Evolutionary conservation across 257 asterid species (phyloP).

Genomic region (Solanum tarijense): DNA sequence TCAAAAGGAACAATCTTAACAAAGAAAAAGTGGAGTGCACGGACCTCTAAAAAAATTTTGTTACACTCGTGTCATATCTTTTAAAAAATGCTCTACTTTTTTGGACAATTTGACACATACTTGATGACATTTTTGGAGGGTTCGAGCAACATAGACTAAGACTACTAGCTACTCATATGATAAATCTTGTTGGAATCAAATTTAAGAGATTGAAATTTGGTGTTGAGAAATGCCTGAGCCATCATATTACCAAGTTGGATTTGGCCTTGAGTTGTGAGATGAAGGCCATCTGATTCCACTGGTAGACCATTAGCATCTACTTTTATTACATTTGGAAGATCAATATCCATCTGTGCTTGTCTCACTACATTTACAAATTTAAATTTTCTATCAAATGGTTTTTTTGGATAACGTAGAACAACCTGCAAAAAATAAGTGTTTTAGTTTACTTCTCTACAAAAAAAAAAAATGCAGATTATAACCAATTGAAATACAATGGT

Average conservation of each 20-base stretch:
- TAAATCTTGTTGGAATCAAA: background rate
- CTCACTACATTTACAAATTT: background rate
- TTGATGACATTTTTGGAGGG: background rate
- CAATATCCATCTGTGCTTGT: background rate
- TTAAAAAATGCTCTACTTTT: background rate
- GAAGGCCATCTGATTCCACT: background rate
- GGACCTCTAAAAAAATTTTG: background rate
- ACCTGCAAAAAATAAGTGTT: background rate
- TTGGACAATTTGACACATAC: background rate
- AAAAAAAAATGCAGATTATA: background rate
- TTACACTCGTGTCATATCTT: background rate
- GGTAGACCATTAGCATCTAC: constrained; percentile 4
- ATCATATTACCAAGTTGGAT: background rate
- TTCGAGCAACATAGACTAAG: background rate
- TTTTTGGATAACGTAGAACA: background rate
- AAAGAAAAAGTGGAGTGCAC: background rate
- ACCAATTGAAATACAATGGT: background rate
- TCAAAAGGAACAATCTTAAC: background rate
- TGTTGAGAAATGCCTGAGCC: background rate
- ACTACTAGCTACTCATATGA: background rate
- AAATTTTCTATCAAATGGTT: background rate
- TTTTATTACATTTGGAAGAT: constrained; percentile 3
- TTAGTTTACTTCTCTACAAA: background rate
- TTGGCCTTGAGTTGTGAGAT: background rate
- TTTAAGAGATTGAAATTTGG: background rate